Evolutionary conservation across 1,284 basidiomycete genomes (phyloP).

Genomic region (Vanrija pseudolonga): DNA sequence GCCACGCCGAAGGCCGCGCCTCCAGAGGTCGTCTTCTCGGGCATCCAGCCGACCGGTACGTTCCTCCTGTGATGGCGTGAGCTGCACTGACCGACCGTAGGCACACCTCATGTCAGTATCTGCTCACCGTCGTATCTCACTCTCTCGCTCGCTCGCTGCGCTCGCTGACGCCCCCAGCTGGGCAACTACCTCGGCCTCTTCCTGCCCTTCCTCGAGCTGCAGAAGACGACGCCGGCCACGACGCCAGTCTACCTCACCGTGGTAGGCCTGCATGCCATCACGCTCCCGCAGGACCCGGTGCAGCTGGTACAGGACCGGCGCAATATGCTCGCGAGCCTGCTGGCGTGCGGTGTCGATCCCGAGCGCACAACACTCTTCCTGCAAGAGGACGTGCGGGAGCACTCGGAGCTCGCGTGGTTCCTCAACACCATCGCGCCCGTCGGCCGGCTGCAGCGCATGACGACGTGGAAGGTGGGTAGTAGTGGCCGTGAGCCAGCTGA

Average conservation of each 20-base stretch:
- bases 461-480: slow-evolving; percentile 87
- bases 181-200: slow-evolving; percentile 79
- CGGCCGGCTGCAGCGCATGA: slow-evolving; percentile 82
- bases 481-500: background rate
- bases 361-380: slow-evolving; percentile 73
- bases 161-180: slow-evolving; percentile 56
- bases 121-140: slow-evolving; percentile 19
- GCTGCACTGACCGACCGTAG: slow-evolving; percentile 70
- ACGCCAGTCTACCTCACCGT: slow-evolving; percentile 78
- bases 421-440: slow-evolving; percentile 79
- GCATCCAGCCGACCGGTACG: slow-evolving; percentile 55
- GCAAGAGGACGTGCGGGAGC: slow-evolving; percentile 81
- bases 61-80: background rate
- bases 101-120: slow-evolving; percentile 68
- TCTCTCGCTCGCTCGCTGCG: background rate
- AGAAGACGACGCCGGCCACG: slow-evolving; percentile 57
- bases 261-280: slow-evolving; percentile 88
- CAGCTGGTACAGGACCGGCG: slow-evolving; percentile 61
- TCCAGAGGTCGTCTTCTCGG: slow-evolving; percentile 49
- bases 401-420: slow-evolving; percentile 88
- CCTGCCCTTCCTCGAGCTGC: slow-evolving; percentile 54
- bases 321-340: slow-evolving; percentile 76
- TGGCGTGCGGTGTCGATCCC: slow-evolving; percentile 82
- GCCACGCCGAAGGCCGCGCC: background rate
- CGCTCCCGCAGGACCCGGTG: slow-evolving; percentile 76